A percentile compares a stretch with the other conserved stretches of the same genome.
Evolutionary conservation across 371 early-diverging fungal species (phyloP).

Genomic region (Saksenaea vasiformis): DNA sequence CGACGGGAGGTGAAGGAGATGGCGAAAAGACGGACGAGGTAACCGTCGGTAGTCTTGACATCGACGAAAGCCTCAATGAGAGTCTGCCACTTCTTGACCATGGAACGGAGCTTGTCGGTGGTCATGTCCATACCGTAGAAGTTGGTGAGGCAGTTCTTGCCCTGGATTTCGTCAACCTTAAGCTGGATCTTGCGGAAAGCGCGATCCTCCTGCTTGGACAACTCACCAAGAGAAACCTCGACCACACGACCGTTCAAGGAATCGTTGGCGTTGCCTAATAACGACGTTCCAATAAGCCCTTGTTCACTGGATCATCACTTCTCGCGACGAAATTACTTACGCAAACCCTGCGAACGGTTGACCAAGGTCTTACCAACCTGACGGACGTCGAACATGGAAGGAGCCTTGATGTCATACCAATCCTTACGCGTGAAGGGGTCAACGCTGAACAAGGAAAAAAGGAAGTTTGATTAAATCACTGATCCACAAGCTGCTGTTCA

Average conservation of each 20-base stretch:
- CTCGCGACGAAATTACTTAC: constrained; percentile 48
- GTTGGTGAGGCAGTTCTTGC: constrained; percentile 99
- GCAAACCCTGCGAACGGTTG: constrained; percentile 99
- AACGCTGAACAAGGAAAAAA: constrained; percentile 53
- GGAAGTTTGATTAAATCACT: neutral
- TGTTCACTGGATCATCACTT: neutral
- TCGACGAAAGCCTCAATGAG: constrained; percentile 98
- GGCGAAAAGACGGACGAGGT: constrained; percentile 97
- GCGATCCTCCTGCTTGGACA: constrained; percentile 94
- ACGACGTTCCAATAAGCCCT: neutral
- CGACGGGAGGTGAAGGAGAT: constrained; percentile 98
- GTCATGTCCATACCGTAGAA: constrained; percentile 99
- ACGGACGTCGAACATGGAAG: constrained; percentile 93
- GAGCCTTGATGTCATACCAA: constrained; percentile 99
- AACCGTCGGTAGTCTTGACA: constrained; percentile 99
- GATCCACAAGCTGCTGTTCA: constrained; percentile 2
- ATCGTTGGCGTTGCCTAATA: constrained; percentile 92
- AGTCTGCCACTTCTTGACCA: constrained; percentile 99
- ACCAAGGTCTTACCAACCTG: constrained; percentile 98
- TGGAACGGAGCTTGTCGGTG: constrained; percentile 99
- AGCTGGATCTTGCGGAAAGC: constrained; percentile 99
- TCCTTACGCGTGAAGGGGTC: constrained; percentile 99
- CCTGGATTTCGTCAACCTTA: constrained; percentile 97
- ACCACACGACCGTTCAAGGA: constrained; percentile 97
- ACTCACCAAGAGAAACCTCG: constrained; percentile 98